Evolutionary conservation across 2,329 filamentous ascomycete genomes (phyloP), one percentile per base, ranked within the genome.

Genomic region (Thyridium curvatum): DNA sequence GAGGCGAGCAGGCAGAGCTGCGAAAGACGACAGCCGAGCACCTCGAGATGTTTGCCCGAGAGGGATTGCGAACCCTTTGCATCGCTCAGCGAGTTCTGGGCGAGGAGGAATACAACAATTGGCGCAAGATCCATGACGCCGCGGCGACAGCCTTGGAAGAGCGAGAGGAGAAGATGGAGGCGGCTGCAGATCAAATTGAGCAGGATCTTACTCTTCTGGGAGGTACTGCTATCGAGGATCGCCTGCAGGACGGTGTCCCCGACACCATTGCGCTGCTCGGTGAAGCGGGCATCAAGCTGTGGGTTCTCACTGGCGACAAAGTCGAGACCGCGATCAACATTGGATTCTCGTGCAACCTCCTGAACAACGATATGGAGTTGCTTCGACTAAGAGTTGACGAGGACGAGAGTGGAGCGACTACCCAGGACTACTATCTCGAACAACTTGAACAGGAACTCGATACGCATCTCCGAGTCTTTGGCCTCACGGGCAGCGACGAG

Each of bases 261-360:
- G 93, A 97, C 56, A 91, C 93, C 0, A 98, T 98, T 52, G 86
- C 84, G 37, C 68, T 98, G 33, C 79, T 98, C 38, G 91, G 84
- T 21, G 80, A 89, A 54, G 93, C 93, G 39, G 94, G 94, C 59
- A 96, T 98, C 64, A 98, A 98, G 64, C 77, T 98, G 8, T 98
- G 93, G 93, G 93, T 98, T 39, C 69, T 98, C 47, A 98, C 93
- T 13, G 93, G 94, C 46, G 93, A 98, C 72, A 98, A 97, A 64
- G 91, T 97, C 26, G 93, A 98, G 65, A 98, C 93, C 17, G 93
- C 94, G 41, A 98, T 98, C 79, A 98, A 98, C 66, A 98, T 98
- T 56, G 93, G 93, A 3, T 98, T 97, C 64, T 98, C 94, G 10
- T 98, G 94, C 69, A 98, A 98, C 52, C 73, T 98, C 26, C 77